Conservation (phyloP, 2,329 filamentous ascomycete species). For the Furcasterigmium sp. region DNA sequence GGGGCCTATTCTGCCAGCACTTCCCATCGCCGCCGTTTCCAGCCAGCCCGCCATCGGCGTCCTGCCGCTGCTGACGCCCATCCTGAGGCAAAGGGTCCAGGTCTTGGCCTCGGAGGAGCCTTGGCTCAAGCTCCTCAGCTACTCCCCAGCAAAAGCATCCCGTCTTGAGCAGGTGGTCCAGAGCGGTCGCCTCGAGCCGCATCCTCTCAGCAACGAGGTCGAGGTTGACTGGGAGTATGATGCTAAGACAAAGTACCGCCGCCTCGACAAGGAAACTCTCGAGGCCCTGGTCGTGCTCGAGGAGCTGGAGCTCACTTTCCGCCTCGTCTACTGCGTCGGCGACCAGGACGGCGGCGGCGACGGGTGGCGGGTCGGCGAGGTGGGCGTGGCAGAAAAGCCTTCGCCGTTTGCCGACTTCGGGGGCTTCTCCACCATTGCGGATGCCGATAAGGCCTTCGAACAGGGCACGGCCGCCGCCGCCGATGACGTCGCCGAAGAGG, state of each 20-base stretch:
- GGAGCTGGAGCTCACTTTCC: conserved; percentile 58
- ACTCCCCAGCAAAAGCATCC: conserved; percentile 52
- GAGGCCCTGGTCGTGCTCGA: conserved; percentile 60
- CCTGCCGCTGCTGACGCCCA: conserved; percentile 58
- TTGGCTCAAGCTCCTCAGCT: conserved; percentile 71
- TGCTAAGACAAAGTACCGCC: conserved; percentile 55
- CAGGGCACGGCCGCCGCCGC: conserved; percentile 22
- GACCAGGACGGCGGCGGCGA: conserved; percentile 56
- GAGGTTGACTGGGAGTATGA: conserved; percentile 68
- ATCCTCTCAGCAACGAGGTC: conserved; percentile 74
- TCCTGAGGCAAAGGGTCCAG: conserved; percentile 60
- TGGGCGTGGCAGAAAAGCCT: conserved; percentile 53
- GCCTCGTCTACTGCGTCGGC: conserved; percentile 64
- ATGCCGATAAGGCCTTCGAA: conserved; percentile 55
- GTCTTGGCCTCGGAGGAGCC: conserved; percentile 60
- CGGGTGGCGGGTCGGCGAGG: conserved; percentile 69
- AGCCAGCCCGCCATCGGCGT: conserved; percentile 50
- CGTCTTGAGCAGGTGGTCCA: conserved; percentile 57
- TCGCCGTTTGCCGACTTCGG: conserved; percentile 50
- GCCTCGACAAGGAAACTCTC: conserved; percentile 71
- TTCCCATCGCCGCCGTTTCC: conserved; percentile 55
- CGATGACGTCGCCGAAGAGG: conserved; percentile 35
- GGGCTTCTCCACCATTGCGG: conserved; percentile 44
- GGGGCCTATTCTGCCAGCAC: conserved; percentile 51
- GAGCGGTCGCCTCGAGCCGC: conserved; percentile 65